Evolutionary conservation across 176 grass and related monocot species (phyloP).

Genomic region (Musa acuminata): DNA sequence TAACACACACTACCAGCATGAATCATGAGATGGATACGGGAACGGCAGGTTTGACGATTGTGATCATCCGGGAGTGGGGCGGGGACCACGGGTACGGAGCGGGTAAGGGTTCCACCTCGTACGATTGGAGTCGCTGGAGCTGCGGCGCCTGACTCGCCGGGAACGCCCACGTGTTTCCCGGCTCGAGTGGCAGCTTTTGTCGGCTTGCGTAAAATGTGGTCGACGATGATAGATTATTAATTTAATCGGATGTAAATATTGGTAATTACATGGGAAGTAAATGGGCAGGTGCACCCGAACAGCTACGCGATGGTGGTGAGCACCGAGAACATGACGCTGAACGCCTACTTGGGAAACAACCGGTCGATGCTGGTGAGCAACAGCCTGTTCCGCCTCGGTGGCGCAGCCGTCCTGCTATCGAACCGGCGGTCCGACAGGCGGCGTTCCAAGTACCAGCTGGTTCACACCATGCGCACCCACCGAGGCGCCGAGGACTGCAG

Average conservation of each 20-base stretch:
- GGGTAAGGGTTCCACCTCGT: too few species aligned
- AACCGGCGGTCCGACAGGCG: constrained; percentile 38
- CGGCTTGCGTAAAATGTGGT: too few species aligned
- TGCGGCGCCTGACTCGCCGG: too few species aligned
- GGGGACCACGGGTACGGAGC: too few species aligned
- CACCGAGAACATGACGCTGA: constrained; percentile 93
- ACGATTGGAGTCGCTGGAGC: too few species aligned
- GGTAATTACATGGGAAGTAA: neutral
- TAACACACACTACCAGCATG: too few species aligned
- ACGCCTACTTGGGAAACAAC: constrained; percentile 88
- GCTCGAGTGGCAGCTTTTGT: too few species aligned
- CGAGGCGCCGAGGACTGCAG: constrained; percentile 57
- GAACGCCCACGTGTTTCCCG: too few species aligned
- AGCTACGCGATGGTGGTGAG: constrained; percentile 80
- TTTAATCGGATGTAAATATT: neutral
- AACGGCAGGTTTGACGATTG: too few species aligned
- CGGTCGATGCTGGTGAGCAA: constrained; percentile 84
- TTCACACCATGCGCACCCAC: constrained; percentile 81
- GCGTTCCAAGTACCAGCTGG: constrained; percentile 70
- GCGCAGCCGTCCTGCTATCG: constrained; percentile 66
- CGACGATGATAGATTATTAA: too few species aligned
- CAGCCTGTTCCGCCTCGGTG: constrained; percentile 75
- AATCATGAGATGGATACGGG: too few species aligned
- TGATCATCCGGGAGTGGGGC: too few species aligned
- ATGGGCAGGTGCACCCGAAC: constrained; percentile 54